Conservation (phyloP, 805 yeast species). For the Yamadazyma phyllophila region DNA sequence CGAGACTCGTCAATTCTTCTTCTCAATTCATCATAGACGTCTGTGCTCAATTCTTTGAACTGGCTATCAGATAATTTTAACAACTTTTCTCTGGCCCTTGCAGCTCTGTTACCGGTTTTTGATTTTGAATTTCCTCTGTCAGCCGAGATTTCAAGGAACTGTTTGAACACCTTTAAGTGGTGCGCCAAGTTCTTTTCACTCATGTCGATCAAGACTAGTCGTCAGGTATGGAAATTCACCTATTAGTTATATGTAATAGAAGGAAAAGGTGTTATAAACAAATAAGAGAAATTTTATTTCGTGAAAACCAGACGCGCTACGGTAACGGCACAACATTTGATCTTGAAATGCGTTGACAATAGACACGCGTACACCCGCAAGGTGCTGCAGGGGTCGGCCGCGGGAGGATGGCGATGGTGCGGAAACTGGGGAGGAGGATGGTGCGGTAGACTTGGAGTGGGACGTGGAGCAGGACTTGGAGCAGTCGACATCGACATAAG, state of each 20-base stretch:
- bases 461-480: too few relatives aligned
- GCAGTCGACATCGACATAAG: too few relatives aligned
- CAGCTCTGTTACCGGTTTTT: conserved; percentile 57
- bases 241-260: too few relatives aligned
- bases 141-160: conserved; percentile 49
- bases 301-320: conserved; percentile 7
- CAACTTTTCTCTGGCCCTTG: conserved; percentile 81
- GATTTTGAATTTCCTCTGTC: conserved; percentile 37
- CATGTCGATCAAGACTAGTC: conserved; percentile 14
- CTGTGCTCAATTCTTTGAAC: conserved; percentile 87
- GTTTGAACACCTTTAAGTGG: conserved; percentile 50
- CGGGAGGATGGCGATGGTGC: too few relatives aligned
- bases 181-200: conserved; percentile 36
- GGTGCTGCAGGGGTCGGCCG: neutral
- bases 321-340: neutral
- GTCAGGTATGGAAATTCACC: too few relatives aligned
- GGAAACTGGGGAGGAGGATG: too few relatives aligned
- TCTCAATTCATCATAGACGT: conserved; percentile 87
- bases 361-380: neutral
- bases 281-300: neutral
- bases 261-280: neutral
- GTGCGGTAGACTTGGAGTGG: too few relatives aligned
- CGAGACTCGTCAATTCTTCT: conserved; percentile 67
- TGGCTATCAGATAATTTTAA: conserved; percentile 78
- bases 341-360: neutral